Evolutionary conservation across 2,329 filamentous ascomycete genomes (phyloP).

Genomic region (Fusarium sp.): DNA sequence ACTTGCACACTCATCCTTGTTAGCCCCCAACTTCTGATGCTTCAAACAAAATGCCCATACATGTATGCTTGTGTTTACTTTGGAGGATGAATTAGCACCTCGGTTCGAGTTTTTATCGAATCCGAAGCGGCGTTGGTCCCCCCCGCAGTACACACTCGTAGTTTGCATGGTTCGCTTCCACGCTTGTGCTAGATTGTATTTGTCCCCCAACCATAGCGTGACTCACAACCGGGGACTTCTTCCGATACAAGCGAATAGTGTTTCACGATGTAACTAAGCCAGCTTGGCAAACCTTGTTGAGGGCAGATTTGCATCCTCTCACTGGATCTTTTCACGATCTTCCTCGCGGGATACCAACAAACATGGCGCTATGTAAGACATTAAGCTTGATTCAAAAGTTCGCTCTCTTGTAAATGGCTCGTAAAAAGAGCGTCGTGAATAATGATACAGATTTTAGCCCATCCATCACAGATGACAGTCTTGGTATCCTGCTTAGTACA

Average conservation of each 20-base stretch:
- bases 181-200: constrained; percentile 16
- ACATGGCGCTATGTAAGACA: constrained; percentile 1
- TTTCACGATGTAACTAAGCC: constrained; percentile 40
- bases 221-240: constrained; percentile 43
- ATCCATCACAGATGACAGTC: constrained; percentile 45
- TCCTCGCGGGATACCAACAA: background rate
- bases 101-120: constrained; percentile 17
- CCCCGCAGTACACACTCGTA: constrained; percentile 35
- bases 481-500: constrained; percentile 39
- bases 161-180: constrained; percentile 36
- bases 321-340: constrained; percentile 17
- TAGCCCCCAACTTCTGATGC: constrained; percentile 17
- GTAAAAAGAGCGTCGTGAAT: constrained; percentile 51
- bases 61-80: constrained; percentile 6
- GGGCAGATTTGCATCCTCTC: constrained; percentile 5
- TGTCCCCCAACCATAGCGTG: constrained; percentile 30
- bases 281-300: constrained; percentile 30
- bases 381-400: constrained; percentile 19
- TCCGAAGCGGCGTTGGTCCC: constrained; percentile 15
- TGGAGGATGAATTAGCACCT: background rate
- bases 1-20: constrained; percentile 29
- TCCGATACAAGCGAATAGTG: constrained; percentile 40
- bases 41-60: constrained; percentile 7
- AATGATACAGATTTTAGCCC: constrained; percentile 47
- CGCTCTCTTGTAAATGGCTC: constrained; percentile 29